These are phyloP conservation scores for Scheffersomyces insectosa DNA, from an alignment of 1,139 yeast genomes.

Conservation along the genomic window DNA sequence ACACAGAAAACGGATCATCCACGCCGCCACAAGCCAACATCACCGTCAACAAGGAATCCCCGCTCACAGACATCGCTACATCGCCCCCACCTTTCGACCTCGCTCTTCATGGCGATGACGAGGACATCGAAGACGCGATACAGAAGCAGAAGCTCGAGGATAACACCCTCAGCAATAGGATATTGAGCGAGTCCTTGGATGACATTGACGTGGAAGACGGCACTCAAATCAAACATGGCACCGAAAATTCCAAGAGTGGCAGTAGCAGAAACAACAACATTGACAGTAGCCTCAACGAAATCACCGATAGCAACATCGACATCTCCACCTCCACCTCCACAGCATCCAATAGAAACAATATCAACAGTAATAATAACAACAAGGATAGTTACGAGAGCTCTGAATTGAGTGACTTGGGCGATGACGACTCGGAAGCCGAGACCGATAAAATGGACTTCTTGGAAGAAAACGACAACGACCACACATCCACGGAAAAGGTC, in stretches of 20 bases:
- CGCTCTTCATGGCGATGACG: constrained; percentile 12
- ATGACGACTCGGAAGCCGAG: constrained; percentile 74
- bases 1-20: background rate
- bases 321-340: constrained; percentile 4
- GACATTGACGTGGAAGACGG: background rate
- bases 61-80: constrained; percentile 42
- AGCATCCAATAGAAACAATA: background rate
- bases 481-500: constrained; percentile 21
- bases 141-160: background rate
- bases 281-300: constrained; percentile 1
- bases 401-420: constrained; percentile 59
- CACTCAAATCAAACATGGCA: background rate
- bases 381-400: constrained; percentile 41
- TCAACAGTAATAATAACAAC: background rate
- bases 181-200: background rate
- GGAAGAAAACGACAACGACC: constrained; percentile 28
- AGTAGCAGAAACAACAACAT: constrained; percentile 3
- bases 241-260: constrained; percentile 14
- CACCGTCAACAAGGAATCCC: constrained; percentile 26
- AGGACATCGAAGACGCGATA: constrained; percentile 6
- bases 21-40: constrained; percentile 2
- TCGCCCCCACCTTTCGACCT: constrained; percentile 41
- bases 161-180: constrained; percentile 3
- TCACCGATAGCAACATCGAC: background rate
- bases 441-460: constrained; percentile 71